phyloP scores from a whole-genome alignment of 768 basidiomycete species.

The Porphyrellus cyaneotinctus region DNA sequence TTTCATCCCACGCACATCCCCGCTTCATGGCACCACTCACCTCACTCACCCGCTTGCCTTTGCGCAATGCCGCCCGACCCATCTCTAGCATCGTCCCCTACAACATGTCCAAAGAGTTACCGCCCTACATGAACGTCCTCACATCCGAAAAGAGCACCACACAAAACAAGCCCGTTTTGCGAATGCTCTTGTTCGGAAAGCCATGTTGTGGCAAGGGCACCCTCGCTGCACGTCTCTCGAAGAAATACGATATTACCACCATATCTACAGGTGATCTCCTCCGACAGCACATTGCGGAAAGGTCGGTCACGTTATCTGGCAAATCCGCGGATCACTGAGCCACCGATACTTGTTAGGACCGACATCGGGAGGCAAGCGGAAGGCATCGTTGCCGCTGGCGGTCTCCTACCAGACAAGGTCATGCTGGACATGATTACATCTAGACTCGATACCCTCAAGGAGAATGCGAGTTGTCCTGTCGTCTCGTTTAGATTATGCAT shows the following conservation, averaged over 20 bases:
- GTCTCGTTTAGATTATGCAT: neutral
- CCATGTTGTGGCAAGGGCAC: conserved; percentile 82
- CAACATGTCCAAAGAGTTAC: conserved; percentile 37
- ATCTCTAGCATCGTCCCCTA: conserved; percentile 21
- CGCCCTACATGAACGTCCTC: conserved; percentile 44
- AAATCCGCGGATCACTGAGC: neutral
- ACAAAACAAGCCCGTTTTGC: conserved; percentile 28
- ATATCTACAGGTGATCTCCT: conserved; percentile 84
- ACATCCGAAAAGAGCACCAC: conserved; percentile 19
- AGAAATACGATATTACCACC: conserved; percentile 68
- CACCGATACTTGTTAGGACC: conserved; percentile 40
- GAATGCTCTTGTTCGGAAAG: conserved; percentile 54
- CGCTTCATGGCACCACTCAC: conserved; percentile 5
- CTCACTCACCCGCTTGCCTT: conserved; percentile 1
- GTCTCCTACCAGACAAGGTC: conserved; percentile 69
- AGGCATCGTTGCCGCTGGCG: conserved; percentile 72
- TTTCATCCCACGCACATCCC: too few species aligned
- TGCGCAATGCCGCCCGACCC: conserved; percentile 9
- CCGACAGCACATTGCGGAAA: conserved; percentile 72
- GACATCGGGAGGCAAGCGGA: conserved; percentile 72
- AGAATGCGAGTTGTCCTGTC: conserved; percentile 46
- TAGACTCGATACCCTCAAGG: conserved; percentile 59
- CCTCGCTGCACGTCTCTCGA: conserved; percentile 62
- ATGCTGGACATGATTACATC: conserved; percentile 73
- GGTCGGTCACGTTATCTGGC: conserved; percentile 31